phyloP scores from a whole-genome alignment of 2,329 filamentous ascomycete species.

The Chaetomium sp. region DNA sequence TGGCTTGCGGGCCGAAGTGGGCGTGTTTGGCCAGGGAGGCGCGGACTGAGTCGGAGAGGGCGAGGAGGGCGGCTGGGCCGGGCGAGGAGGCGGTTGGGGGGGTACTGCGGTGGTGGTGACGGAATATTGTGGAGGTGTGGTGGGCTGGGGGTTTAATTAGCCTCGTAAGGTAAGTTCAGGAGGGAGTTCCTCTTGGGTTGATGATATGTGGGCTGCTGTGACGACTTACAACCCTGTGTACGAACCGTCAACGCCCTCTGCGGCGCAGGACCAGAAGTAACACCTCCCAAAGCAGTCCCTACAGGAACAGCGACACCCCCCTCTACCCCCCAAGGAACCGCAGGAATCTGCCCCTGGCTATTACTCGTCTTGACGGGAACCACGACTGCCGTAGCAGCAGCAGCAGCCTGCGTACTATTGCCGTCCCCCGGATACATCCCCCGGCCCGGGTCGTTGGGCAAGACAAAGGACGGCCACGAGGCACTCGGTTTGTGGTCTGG shows the following conservation, averaged over 20 bases:
- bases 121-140: neutral
- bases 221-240: no score
- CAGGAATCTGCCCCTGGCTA: slow-evolving; percentile 2
- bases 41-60: slow-evolving; percentile 39
- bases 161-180: no score
- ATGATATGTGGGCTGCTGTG: no score
- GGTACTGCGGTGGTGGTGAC: neutral
- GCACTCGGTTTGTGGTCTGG: neutral
- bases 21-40: slow-evolving; percentile 29
- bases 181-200: no score
- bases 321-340: neutral
- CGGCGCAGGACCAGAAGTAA: no score
- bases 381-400: no score
- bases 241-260: no score
- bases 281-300: no score
- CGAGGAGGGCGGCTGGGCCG: slow-evolving; percentile 24
- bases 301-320: neutral
- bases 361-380: no score
- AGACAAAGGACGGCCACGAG: slow-evolving; percentile 1
- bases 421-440: neutral
- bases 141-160: neutral
- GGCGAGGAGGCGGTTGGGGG: neutral
- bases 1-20: slow-evolving; percentile 28
- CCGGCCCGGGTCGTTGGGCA: neutral
- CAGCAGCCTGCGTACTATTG: neutral